Conservation (phyloP, 305 asterid genomes). For the Rubia peregrina region DNA sequence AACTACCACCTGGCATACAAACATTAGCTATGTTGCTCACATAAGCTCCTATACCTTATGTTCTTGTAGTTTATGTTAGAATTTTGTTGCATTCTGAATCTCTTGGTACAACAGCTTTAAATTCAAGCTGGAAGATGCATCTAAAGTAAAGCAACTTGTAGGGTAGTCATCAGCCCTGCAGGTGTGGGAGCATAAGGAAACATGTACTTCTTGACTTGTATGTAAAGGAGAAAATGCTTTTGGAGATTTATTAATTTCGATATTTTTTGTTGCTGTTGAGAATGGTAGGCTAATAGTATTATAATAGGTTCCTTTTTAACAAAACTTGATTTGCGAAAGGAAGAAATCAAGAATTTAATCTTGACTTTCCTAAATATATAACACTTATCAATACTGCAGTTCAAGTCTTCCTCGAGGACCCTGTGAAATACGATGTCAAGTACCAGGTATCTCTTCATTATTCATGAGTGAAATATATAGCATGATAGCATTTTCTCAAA, state of each 20-base stretch:
- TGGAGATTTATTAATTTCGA: no score
- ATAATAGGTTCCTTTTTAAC: no score
- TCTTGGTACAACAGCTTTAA: constrained; percentile 66
- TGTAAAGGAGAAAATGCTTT: no score
- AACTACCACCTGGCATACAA: constrained; percentile 90
- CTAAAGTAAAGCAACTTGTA: constrained; percentile 51
- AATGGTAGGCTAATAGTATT: no score
- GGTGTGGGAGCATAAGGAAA: no score
- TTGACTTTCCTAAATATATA: background rate
- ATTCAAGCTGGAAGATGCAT: constrained; percentile 80
- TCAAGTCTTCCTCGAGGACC: constrained; percentile 86
- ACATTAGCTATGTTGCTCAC: constrained; percentile 70
- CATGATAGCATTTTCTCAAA: background rate
- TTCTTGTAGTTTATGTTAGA: background rate
- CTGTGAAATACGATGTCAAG: constrained; percentile 79
- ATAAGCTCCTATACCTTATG: constrained; percentile 38
- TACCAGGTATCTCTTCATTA: constrained; percentile 34
- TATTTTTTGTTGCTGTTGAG: no score
- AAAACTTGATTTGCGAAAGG: no score
- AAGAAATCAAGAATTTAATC: no score
- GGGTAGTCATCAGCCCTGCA: no score
- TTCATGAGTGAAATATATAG: background rate
- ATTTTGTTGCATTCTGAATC: constrained; percentile 14
- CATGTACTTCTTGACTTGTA: no score
- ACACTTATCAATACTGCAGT: constrained; percentile 38